Conservation (phyloP, 2,329 filamentous ascomycete genomes). For the Chrysoporthe cubensis region DNA sequence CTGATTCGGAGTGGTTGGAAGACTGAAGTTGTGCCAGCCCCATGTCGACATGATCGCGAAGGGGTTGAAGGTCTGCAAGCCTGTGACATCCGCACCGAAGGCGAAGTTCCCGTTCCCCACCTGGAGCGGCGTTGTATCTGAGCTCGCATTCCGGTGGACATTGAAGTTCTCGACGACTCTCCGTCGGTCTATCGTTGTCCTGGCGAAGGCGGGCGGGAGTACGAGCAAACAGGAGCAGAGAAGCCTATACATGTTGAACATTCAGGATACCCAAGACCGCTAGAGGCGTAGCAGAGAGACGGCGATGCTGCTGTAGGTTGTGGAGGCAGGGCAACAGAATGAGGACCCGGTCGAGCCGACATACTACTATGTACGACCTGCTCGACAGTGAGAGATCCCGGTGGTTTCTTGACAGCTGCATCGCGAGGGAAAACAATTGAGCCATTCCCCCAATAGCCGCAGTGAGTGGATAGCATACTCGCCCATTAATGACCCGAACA, state of each 20-base stretch:
- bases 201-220: constrained; percentile 25
- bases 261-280: not conserved
- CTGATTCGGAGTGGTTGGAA: constrained; percentile 45
- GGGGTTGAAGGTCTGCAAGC: constrained; percentile 50
- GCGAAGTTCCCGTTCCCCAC: constrained; percentile 56
- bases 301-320: not conserved
- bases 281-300: not conserved
- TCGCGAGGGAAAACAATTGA: not conserved
- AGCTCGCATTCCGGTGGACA: constrained; percentile 51
- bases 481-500: constrained; percentile 25
- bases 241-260: not conserved
- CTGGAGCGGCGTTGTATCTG: constrained; percentile 54
- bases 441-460: not conserved
- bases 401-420: not conserved
- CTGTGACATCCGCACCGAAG: constrained; percentile 51
- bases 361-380: not conserved
- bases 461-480: constrained; percentile 11
- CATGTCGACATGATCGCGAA: constrained; percentile 53
- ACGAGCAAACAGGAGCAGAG: constrained; percentile 17
- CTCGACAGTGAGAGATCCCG: constrained; percentile 3
- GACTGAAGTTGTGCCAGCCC: constrained; percentile 55
- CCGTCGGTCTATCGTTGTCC: constrained; percentile 36
- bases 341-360: not conserved
- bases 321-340: not conserved
- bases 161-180: constrained; percentile 48